Evolutionary conservation across 148 eudicot genomes (phyloP).

Genomic region (Persicaria maculosa): DNA sequence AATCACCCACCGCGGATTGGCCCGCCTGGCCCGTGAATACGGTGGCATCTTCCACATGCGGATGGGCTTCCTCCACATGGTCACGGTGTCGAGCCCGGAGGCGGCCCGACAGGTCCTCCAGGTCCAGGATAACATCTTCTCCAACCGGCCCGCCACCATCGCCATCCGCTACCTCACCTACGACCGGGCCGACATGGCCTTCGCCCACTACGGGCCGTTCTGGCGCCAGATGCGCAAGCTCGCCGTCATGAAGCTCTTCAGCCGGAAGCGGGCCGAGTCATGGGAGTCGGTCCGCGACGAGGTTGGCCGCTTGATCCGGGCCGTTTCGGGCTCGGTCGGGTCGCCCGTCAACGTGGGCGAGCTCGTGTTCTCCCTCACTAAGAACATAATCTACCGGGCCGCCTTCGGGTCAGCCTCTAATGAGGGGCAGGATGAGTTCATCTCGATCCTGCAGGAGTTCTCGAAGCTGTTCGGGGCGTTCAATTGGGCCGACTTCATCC

Average conservation of each 20-base stretch:
- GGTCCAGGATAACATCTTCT: conserved; percentile 62
- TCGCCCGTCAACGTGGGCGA: conserved; percentile 47
- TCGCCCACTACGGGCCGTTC: conserved; percentile 75
- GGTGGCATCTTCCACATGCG: conserved; percentile 59
- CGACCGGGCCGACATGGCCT: conserved; percentile 72
- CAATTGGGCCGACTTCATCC: conserved; percentile 74
- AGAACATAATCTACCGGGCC: conserved; percentile 50
- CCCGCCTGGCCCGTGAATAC: conserved; percentile 26
- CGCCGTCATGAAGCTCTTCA: conserved; percentile 69
- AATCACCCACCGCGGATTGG: conserved; percentile 47
- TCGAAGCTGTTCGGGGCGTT: conserved; percentile 70
- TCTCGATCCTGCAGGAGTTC: conserved; percentile 50
- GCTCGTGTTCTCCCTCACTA: conserved; percentile 42
- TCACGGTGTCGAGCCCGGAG: conserved; percentile 45
- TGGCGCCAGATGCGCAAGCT: conserved; percentile 89
- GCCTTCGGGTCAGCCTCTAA: conserved; percentile 56
- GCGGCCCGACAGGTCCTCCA: conserved; percentile 65
- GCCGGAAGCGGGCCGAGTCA: conserved; percentile 64
- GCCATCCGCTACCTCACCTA: conserved; percentile 62
- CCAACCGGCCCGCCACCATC: conserved; percentile 63
- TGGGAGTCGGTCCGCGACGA: conserved; percentile 69
- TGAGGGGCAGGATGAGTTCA: conserved; percentile 67
- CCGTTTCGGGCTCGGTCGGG: conserved; percentile 26
- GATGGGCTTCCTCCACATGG: conserved; percentile 59
- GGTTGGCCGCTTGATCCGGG: conserved; percentile 28